Base-by-base conservation (phyloP, 352 stramenopile species). In the Globisporangium paroecandrum region DNA sequence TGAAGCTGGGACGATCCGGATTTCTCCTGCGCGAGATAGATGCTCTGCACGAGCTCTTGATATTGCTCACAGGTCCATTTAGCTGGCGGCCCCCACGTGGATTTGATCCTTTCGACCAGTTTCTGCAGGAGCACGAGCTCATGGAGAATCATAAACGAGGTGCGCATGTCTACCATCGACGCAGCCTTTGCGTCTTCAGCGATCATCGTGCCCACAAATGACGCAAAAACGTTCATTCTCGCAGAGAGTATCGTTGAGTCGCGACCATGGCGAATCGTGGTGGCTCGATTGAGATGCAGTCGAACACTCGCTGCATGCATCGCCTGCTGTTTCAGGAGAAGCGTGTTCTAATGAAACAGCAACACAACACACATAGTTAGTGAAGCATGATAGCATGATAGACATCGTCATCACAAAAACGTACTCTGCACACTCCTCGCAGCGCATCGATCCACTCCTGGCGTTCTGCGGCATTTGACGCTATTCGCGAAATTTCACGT, bases 131-230 rank as follows among this genome's bases (percentile, higher is more conserved):
- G 58, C 10, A 87, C 65, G 54, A 90, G 82, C 62, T 91, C 83
- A 58, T 91, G 83, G 38, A 91, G 78, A 60, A 86, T 73, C 51
- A 90, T 82, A 63, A 91, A 91, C 9, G 83, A 87, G 20, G 83
- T 72, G 3, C 83, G 80, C 25, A 91, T 58, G 62, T 91, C 83
- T n/a, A 43, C 57, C 20, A 65, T 59, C 34, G 67, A 60, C 25
- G 43, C 55, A 18, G 56, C 57, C 38, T 53, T 68, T 12, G 55
- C 27, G 22, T 73, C 61, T 27, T 72, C 63, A 32, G 32, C 27
- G 20, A 73, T 43, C 29, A 73, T 56, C 13, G 64, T 68, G 8
- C 20, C 51, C 20, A 38, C 63, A 4, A 69, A 22, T 12, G 67
- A 57, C 4, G 54, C 29, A 8, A 65, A 58, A 12, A 25, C 41